Conservation (phyloP, 2,329 filamentous ascomycete genomes). For the Fusarium xyrophilum region DNA sequence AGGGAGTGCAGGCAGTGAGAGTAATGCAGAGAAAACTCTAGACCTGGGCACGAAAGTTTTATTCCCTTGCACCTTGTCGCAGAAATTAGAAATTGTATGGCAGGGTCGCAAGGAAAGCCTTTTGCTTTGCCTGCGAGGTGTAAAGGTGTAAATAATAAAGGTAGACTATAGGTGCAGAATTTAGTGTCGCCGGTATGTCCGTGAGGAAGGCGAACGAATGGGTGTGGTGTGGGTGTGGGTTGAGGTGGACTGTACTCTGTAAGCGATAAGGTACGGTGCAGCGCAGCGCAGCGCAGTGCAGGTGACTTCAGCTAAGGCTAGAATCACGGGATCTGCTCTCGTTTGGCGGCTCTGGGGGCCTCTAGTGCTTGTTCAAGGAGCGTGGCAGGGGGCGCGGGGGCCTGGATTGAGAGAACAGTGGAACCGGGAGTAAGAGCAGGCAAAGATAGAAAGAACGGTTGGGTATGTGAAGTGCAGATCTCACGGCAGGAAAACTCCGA, state of each 20-base stretch:
- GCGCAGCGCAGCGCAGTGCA: background rate
- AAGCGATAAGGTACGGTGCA: slow-evolving; percentile 15
- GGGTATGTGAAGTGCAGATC: slow-evolving; percentile 26
- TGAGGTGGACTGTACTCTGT: background rate
- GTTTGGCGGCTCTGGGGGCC: slow-evolving; percentile 24
- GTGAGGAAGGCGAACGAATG: slow-evolving; percentile 31
- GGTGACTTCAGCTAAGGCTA: slow-evolving; percentile 34
- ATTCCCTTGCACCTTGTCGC: background rate
- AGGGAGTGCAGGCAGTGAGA: slow-evolving; percentile 15
- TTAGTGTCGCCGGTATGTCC: slow-evolving; percentile 45
- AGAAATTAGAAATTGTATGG: slow-evolving; percentile 24
- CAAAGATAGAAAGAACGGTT: background rate
- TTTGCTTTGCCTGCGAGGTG: slow-evolving; percentile 14
- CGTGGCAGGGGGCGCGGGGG: slow-evolving; percentile 20
- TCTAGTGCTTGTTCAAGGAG: slow-evolving; percentile 27
- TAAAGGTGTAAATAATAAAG: background rate
- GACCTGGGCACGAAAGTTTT: slow-evolving; percentile 23
- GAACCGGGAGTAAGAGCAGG: slow-evolving; percentile 25
- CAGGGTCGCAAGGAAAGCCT: slow-evolving; percentile 17
- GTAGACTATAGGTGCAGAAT: slow-evolving; percentile 34
- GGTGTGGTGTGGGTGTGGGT: slow-evolving; percentile 13
- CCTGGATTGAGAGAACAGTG: slow-evolving; percentile 28
- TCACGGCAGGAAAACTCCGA: slow-evolving; percentile 27
- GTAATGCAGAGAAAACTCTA: slow-evolving; percentile 27
- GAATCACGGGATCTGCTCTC: slow-evolving; percentile 26